Base-by-base conservation (phyloP, 2,329 filamentous ascomycete species). In the Aspergillus sp. region DNA sequence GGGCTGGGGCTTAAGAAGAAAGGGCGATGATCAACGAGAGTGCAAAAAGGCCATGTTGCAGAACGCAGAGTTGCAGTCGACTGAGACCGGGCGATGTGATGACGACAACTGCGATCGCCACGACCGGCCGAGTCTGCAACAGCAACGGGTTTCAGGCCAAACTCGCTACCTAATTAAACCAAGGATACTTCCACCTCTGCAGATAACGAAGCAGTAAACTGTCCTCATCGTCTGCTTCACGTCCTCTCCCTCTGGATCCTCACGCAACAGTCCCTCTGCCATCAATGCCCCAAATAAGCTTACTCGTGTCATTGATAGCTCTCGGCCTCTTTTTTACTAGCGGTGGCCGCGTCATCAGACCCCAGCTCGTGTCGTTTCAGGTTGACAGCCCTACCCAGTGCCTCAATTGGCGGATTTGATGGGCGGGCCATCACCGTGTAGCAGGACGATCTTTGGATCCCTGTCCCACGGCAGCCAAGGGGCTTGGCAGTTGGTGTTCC, bases 1-100 rank as follows among this genome's bases (percentile, higher is more conserved):
- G 45, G 22, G 17, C 15, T 42, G 17, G 53, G n/a, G 26, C 24
- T 50, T 18, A 48, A 22, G 36, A 44, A 34, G 34, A 45, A 43
- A 43, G 20, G 47, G n/a, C 24, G 13, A 49, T 42, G 43, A 47
- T 60, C 56, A 60, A 57, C 57, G 43, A 56, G 20, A 18, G 30
- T 48, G 56, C 41, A 54, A 51, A 51, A n/a, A 39, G 45, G 43
- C 49, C 59, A 63, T 62, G 44, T 45, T 56, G 48, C 42, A 57
- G 43, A 45, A 36, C 12, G 34, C 34, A 36, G 34, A 36, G 22
- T 45, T 30, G 43, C 43, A 45, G 17, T 36, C 34, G 5, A n/a
- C 26, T 36, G 13, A 13, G 13, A 15, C 15, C 41, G 9, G 13
- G 43, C 24, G 43, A 48, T 57, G 54, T 59, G 61, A 60, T 59